phyloP scores from a whole-genome alignment of 2,329 filamentous ascomycete species.

The Blumeria graminis region DNA sequence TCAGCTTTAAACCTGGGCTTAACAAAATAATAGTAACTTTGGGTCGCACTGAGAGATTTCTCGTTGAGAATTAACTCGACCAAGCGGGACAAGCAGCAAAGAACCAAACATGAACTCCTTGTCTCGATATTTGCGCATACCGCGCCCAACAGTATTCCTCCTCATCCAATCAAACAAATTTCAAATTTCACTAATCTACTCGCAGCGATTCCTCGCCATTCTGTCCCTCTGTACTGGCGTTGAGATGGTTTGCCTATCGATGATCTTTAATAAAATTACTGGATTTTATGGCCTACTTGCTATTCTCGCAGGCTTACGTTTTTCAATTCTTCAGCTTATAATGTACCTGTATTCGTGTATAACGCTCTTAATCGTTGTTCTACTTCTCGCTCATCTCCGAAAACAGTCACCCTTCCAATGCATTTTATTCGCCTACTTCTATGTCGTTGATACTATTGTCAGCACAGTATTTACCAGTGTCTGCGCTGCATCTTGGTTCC shows the following conservation, averaged over 20 bases:
- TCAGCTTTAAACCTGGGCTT: no score
- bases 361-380: conserved; percentile 40
- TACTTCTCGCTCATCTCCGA: conserved; percentile 59
- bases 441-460: conserved; percentile 57
- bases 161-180: not conserved
- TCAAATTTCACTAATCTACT: not conserved
- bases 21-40: no score
- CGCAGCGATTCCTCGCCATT: conserved; percentile 59
- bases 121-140: conserved; percentile 12
- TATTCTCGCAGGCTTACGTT: conserved; percentile 61
- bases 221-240: conserved; percentile 72
- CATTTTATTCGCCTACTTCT: conserved; percentile 63
- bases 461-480: conserved; percentile 62
- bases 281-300: conserved; percentile 79
- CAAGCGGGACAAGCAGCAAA: not conserved
- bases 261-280: conserved; percentile 80
- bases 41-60: no score
- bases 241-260: conserved; percentile 58
- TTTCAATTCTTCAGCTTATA: conserved; percentile 62
- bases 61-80: no score
- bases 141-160: conserved; percentile 13
- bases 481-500: conserved; percentile 71
- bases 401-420: conserved; percentile 56
- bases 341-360: conserved; percentile 77
- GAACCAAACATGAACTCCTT: not conserved